These are phyloP conservation scores for Penicillium sp. DNA, from an alignment of 2,329 filamentous ascomycete species.

Conservation along the genomic window DNA sequence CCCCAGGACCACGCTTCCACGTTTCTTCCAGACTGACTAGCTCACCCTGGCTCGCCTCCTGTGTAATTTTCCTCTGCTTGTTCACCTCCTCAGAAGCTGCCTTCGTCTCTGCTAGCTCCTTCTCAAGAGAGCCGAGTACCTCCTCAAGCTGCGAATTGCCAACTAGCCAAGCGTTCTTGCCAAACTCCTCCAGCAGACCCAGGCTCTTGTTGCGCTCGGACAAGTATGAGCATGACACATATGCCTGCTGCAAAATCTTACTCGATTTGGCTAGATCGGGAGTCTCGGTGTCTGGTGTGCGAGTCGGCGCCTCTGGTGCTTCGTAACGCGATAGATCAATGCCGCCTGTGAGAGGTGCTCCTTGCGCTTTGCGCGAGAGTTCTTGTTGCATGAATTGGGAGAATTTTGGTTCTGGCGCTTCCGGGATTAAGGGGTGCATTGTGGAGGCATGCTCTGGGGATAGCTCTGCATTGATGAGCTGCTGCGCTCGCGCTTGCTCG, in stretches of 20 bases:
- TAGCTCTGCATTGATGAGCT: slow-evolving; percentile 68
- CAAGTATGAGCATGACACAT: slow-evolving; percentile 59
- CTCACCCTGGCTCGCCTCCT: slow-evolving; percentile 71
- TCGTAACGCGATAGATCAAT: slow-evolving; percentile 84
- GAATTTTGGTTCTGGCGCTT: slow-evolving; percentile 55
- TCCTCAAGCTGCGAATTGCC: slow-evolving; percentile 78
- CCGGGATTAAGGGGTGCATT: slow-evolving; percentile 60
- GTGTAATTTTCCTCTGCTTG: slow-evolving; percentile 63
- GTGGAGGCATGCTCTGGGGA: slow-evolving; percentile 47
- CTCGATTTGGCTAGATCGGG: slow-evolving; percentile 49
- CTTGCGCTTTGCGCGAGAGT: slow-evolving; percentile 63
- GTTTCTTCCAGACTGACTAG: slow-evolving; percentile 69
- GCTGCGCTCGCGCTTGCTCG: slow-evolving; percentile 64
- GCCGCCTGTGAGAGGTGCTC: slow-evolving; percentile 57
- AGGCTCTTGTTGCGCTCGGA: slow-evolving; percentile 60
- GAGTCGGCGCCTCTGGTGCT: slow-evolving; percentile 60
- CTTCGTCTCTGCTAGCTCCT: slow-evolving; percentile 67
- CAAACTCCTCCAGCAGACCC: slow-evolving; percentile 71
- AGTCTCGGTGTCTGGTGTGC: slow-evolving; percentile 32
- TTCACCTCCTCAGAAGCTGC: slow-evolving; percentile 72
- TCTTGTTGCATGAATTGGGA: slow-evolving; percentile 67
- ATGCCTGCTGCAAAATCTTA: slow-evolving; percentile 53
- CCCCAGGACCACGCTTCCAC: slow-evolving; percentile 76
- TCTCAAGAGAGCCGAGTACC: slow-evolving; percentile 66
- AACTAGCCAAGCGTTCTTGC: slow-evolving; percentile 89